Percentiles rank a stretch among this genome's conserved stretches.
Evolutionary conservation across 192 early-diverging fungal genomes (phyloP).

Genomic region (Umbelopsis ramanniana): DNA sequence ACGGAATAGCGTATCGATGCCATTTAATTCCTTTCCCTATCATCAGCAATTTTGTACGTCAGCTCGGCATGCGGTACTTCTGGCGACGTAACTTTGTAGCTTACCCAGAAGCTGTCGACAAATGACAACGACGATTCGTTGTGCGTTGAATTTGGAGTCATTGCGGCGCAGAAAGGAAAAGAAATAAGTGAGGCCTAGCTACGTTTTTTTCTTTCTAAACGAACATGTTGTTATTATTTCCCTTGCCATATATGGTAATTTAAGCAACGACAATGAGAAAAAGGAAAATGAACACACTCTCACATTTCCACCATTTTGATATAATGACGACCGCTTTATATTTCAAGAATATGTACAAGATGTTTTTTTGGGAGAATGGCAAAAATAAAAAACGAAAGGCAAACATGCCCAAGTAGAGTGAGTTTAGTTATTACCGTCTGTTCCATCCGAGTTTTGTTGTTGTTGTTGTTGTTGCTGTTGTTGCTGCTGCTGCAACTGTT

Average conservation of each 20-base stretch:
- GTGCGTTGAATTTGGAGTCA: neutral
- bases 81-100: neutral
- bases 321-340: neutral
- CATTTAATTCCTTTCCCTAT: neutral
- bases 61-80: neutral
- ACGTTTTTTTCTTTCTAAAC: neutral
- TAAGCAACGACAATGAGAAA: neutral
- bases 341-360: constrained; percentile 1
- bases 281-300: constrained; percentile 14
- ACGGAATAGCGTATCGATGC: constrained; percentile 3
- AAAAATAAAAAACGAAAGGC: neutral
- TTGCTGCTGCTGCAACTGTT: constrained; percentile 6
- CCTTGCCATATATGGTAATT: constrained; percentile 10
- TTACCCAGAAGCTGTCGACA: constrained; percentile 12
- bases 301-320: neutral
- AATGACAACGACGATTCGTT: constrained; percentile 1
- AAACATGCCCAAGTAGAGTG: neutral
- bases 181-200: neutral
- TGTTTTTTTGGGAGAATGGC: neutral
- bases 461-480: constrained; percentile 13
- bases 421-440: constrained; percentile 11
- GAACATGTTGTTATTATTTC: constrained; percentile 15
- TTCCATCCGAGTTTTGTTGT: constrained; percentile 4
- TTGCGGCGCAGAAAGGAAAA: neutral
- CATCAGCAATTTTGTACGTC: neutral